Evolutionary conservation across 2,329 filamentous ascomycete genomes (phyloP), one percentile per base, ranked within the genome.

Genomic region (Calonectria montana): DNA sequence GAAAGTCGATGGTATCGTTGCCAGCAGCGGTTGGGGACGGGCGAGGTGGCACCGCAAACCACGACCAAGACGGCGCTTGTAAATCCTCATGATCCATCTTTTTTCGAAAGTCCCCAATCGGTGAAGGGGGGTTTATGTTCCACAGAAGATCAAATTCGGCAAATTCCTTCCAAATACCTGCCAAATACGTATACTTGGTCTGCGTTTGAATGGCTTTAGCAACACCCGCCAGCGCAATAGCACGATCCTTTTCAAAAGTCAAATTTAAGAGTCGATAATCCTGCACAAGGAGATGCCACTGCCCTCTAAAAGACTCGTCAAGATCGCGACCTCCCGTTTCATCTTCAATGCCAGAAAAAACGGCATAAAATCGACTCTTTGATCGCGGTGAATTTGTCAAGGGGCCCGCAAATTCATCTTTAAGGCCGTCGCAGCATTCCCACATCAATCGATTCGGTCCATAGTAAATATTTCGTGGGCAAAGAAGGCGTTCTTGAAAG

Each of bases 81-180:
- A 35, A 9, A 7, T 2, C 43, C 48, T 50, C 50, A n/a, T 64
- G 31, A 2, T 37, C 4, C 5, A n/a, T 65, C 13, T 31, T 43
- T 0, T 3, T 37, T 12, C 29, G 57, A 2, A 65, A 67, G 4
- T 67, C 68, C 3, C 25, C 35, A 7, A 43, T 16, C 3, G 41
- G 64, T 12, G 59, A 59, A 1, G 64, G 67, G 18, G 68, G 48
- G 21, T 65, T 25, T 7, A 31, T 35, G 0, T 12, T 43, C 67
- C 68, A 71, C 3, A 71, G 9, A 35, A 73, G 67, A 10, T 50
- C 64, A 31, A 73, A 39, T 25, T 73, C 71, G 3, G 59, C 68
- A 25, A 71, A 61, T 23, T 73, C 71, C 47, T 61, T 71, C 71
- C 68, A 71, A 15, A 71, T 61, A 16, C 68, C 71, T 15, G 64